Conservation (phyloP, 169 alveolate species). For the Plasmodium cynomolgi region DNA sequence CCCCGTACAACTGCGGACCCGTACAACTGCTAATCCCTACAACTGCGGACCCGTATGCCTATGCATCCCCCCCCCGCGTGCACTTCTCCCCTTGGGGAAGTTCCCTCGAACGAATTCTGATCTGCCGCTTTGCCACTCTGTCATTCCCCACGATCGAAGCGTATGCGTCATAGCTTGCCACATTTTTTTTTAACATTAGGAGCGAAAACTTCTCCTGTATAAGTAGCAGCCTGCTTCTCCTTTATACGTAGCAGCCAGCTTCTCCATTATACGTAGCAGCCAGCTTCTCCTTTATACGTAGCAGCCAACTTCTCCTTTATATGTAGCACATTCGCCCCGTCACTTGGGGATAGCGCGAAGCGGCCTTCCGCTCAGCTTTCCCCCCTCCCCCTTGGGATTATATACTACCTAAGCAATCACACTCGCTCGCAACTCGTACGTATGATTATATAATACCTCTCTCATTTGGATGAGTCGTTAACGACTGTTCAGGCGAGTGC, state of each 20-base stretch:
- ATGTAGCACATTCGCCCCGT: neutral
- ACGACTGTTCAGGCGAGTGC: neutral
- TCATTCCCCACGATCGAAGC: neutral
- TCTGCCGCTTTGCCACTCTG: neutral
- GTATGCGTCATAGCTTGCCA: neutral
- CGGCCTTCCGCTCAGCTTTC: neutral
- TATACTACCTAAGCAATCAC: neutral
- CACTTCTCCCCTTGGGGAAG: neutral
- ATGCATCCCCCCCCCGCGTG: too few species aligned
- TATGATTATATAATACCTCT: neutral
- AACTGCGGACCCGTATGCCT: neutral
- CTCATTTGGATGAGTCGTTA: neutral
- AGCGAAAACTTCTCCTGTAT: neutral
- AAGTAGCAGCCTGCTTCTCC: too few species aligned
- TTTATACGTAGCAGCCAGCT: neutral
- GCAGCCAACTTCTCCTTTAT: neutral
- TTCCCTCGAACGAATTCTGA: neutral
- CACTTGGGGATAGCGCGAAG: neutral
- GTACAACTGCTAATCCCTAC: neutral
- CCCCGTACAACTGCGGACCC: too few species aligned
- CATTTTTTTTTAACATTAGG: neutral
- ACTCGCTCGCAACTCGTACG: neutral
- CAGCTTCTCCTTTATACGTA: neutral
- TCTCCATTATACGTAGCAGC: too few species aligned
- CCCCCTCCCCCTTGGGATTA: neutral